Percentiles rank a stretch among this genome's conserved stretches.
These are phyloP conservation scores for Eucalyptus urophylla DNA, from an alignment of 345 rosid genomes.

Conservation along the genomic window DNA sequence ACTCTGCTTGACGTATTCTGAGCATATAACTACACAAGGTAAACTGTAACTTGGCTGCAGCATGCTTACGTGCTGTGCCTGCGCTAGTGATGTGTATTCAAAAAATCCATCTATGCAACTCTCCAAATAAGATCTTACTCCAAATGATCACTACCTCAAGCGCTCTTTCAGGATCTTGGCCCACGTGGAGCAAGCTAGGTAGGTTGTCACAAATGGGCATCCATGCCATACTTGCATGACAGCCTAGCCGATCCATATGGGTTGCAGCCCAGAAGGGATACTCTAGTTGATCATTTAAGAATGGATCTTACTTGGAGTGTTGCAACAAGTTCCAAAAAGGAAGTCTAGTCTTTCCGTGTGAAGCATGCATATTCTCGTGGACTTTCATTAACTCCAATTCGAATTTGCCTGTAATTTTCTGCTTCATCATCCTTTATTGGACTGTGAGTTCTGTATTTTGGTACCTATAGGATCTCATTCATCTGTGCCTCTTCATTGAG, in stretches of 20 bases:
- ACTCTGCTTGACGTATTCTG: conserved; percentile 57
- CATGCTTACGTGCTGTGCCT: not conserved
- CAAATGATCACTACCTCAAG: not conserved
- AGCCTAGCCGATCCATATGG: not conserved
- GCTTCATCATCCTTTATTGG: not conserved
- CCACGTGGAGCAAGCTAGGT: not conserved
- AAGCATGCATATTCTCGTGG: not conserved
- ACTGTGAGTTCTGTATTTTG: not conserved
- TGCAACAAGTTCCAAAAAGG: not conserved
- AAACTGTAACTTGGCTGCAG: not conserved
- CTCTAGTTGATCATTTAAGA: not conserved
- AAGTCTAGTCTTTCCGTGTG: not conserved
- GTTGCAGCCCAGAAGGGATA: not conserved
- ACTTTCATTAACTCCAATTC: not conserved
- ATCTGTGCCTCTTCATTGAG: not conserved
- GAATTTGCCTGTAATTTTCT: not conserved
- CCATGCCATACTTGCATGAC: not conserved
- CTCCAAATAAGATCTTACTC: not conserved
- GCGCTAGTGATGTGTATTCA: not conserved
- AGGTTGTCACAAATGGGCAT: not conserved
- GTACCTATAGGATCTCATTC: not conserved
- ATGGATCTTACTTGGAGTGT: not conserved
- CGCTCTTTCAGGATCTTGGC: not conserved
- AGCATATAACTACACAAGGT: conserved; percentile 60
- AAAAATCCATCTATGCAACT: not conserved